Percentiles rank a stretch among this genome's conserved stretches.
Conservation (phyloP, 176 grass and related monocot species). For the Olyra latifolia region DNA sequence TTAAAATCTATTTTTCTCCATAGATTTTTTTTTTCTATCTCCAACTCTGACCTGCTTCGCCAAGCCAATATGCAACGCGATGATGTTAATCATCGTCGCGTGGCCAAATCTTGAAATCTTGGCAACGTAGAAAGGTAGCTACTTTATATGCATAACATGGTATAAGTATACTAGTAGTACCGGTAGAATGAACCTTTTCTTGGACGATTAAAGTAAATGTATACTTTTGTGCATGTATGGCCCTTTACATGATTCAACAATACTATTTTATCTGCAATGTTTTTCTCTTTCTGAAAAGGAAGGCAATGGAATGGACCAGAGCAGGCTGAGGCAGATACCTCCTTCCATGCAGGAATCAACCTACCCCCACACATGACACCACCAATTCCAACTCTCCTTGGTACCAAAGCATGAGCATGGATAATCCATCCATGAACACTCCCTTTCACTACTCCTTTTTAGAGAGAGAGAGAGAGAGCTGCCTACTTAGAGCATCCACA, state of each 20-base stretch:
- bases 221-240: not conserved
- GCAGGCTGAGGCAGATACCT: no score
- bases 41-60: no score
- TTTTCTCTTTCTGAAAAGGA: conserved; percentile 18
- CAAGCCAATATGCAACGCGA: no score
- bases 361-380: not conserved
- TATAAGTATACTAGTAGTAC: no score
- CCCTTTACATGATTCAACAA: not conserved
- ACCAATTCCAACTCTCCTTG: not conserved
- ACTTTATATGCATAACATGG: no score
- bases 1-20: no score
- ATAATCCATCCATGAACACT: not conserved
- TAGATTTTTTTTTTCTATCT: no score
- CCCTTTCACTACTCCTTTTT: conserved; percentile 20
- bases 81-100: no score
- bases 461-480: no score
- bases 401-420: not conserved
- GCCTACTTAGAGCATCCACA: no score
- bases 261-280: not conserved
- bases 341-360: not conserved
- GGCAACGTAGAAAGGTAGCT: no score
- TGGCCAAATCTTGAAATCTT: no score
- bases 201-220: not conserved
- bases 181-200: not conserved
- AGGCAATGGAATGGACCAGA: not conserved